Percentiles rank a stretch among this genome's conserved stretches.
Conservation (phyloP, 768 basidiomycete genomes). For the Tubosaeta sp. region DNA sequence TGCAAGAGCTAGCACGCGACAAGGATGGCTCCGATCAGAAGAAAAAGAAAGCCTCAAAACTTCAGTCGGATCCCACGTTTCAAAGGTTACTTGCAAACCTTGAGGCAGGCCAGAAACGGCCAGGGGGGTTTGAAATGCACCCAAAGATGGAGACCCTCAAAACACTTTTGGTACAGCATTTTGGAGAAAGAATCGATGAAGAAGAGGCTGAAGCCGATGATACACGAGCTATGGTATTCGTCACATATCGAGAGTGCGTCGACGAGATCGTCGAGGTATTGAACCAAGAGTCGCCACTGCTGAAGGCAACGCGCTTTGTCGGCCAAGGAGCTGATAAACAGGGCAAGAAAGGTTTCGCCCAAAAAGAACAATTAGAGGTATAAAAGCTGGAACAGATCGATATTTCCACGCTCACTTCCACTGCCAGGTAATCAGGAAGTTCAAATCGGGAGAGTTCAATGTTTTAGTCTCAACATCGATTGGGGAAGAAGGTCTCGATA, state of each 20-base stretch:
- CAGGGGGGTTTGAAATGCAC: conserved; percentile 58
- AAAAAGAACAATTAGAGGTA: conserved; percentile 90
- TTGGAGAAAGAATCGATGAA: conserved; percentile 38
- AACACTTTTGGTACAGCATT: conserved; percentile 73
- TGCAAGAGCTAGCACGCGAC: conserved; percentile 50
- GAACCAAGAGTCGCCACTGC: conserved; percentile 69
- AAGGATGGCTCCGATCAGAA: conserved; percentile 27
- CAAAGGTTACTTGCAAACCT: conserved; percentile 65
- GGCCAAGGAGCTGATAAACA: conserved; percentile 85
- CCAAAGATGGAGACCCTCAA: conserved; percentile 91
- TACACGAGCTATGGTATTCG: conserved; percentile 92
- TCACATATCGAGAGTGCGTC: conserved; percentile 84
- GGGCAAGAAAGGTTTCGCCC: conserved; percentile 83
- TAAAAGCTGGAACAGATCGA: not conserved
- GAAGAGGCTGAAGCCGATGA: conserved; percentile 13
- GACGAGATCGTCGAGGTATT: conserved; percentile 85
- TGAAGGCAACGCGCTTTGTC: conserved; percentile 82
- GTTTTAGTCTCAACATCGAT: conserved; percentile 94
- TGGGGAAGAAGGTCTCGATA: conserved; percentile 97
- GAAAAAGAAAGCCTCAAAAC: conserved; percentile 41
- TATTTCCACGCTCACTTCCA: conserved; percentile 6
- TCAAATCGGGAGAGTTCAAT: conserved; percentile 85
- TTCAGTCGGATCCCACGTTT: conserved; percentile 55
- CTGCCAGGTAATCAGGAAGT: conserved; percentile 73
- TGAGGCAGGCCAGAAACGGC: conserved; percentile 45